Evolutionary conservation across 2,329 filamentous ascomycete species (phyloP).

Genomic region (Talaromyces sp.): DNA sequence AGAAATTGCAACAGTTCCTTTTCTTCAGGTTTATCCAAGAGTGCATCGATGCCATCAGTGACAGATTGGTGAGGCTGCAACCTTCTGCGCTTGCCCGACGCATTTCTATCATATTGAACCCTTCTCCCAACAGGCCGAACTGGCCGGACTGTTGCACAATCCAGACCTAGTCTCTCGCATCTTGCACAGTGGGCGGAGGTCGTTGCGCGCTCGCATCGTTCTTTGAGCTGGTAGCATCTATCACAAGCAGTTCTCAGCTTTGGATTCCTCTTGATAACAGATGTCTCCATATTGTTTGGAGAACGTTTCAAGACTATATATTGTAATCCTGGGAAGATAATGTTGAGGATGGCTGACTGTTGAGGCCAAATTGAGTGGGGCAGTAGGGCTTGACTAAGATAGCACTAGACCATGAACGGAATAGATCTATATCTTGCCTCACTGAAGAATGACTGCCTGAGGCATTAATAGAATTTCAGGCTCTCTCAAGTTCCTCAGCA

Average conservation of each 20-base stretch:
- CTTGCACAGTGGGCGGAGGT: constrained; percentile 1
- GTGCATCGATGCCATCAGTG: not conserved
- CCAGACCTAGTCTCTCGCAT: constrained; percentile 5
- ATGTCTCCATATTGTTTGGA: not conserved
- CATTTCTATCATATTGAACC: not conserved
- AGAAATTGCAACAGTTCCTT: constrained; percentile 10
- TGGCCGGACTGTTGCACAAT: constrained; percentile 7
- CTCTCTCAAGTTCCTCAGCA: not conserved
- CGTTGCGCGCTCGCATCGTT: constrained; percentile 11
- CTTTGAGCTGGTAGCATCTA: constrained; percentile 15
- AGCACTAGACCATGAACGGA: not conserved
- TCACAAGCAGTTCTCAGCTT: constrained; percentile 11
- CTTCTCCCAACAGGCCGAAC: constrained; percentile 10
- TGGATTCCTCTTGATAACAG: not conserved
- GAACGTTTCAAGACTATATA: not conserved
- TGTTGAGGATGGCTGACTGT: not conserved
- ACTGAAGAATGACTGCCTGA: not conserved
- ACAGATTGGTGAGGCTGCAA: not conserved
- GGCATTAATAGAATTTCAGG: not conserved
- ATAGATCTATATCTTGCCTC: not conserved
- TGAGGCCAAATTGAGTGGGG: no score
- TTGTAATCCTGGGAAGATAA: not conserved
- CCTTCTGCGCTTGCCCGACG: not conserved
- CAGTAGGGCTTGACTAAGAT: not conserved
- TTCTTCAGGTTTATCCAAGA: constrained; percentile 5